Evolutionary conservation across 2,329 filamentous ascomycete genomes (phyloP), one percentile per base, ranked within the genome.

Genomic region (Alternaria sp.): DNA sequence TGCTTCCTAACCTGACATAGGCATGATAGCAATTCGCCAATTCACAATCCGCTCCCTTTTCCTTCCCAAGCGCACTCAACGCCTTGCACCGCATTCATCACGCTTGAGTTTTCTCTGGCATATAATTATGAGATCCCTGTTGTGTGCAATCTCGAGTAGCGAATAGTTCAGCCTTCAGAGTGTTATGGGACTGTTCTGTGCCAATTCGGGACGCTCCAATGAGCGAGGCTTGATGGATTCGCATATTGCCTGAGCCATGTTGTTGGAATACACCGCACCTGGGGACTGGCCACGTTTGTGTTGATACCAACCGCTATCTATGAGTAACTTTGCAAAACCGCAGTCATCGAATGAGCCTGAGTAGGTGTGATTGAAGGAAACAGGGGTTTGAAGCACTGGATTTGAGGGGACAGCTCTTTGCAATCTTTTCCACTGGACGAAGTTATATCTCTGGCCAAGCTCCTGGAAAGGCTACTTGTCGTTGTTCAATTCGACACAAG

Each of bases 211-310:
- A 26, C 41, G 14, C 28, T 52, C 50, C 13, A 52, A 36, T 4
- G 41, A 26, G 21, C 50, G 50, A 21, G 41, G 50, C 14, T 57
- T 61, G 23, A 62, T n/a, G 3, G 51, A 53, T n/a, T 63, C 60
- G 54, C 60, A 63, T 31, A 65, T 61, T 14, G 26, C 29, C 41
- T 64, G 58, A 1, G 65, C 65, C 40, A 56, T 59, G n/a, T 64
- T 54, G 29, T 52, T 52, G 36, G 17, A 66, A 0, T 40, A 31
- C 6, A 60, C 37, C 10, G 57, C 57, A 14, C 65, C 62, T 4
- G 48, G 3, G 2, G 50, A 62, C 9, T 45, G 34, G 26, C 66
- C 66, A 36, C 57, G 46, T 23, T 68, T 56, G 41, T 66, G 66
- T 23, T 44, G 51, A 41, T 65, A 67, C 59, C 61, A 66, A 5